Evolutionary conservation across 1,284 basidiomycete species (phyloP).

Genomic region (Sphagnurus paluster): DNA sequence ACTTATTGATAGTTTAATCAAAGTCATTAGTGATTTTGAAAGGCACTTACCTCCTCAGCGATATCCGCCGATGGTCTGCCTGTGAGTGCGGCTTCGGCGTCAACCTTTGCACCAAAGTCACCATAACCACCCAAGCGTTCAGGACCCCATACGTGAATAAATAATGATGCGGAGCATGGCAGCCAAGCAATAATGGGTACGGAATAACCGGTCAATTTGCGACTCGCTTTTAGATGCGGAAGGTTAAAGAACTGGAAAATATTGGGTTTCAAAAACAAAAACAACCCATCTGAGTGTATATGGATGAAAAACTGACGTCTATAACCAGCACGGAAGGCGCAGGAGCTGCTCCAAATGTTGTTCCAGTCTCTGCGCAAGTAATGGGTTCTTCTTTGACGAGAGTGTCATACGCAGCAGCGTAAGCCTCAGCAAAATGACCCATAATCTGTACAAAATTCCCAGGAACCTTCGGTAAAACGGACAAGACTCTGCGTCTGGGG

Average conservation of each 20-base stretch:
- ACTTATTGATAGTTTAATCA: conserved; percentile 2
- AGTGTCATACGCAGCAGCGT: conserved; percentile 14
- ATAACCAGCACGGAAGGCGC: conserved; percentile 16
- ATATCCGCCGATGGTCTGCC: conserved; percentile 15
- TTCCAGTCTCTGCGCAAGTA: conserved; percentile 15
- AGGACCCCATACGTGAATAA: conserved; percentile 21
- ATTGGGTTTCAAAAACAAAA: no score
- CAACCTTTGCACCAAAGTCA: conserved; percentile 19
- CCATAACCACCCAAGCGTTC: conserved; percentile 23
- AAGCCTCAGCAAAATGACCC: conserved; percentile 11
- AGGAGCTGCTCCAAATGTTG: conserved; percentile 10
- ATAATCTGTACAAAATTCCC: conserved; percentile 9
- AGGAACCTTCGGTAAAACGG: conserved; percentile 13
- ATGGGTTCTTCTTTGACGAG: conserved; percentile 12
- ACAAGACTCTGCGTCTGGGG: conserved; percentile 5
- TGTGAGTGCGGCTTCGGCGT: conserved; percentile 20
- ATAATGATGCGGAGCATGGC: conserved; percentile 14
- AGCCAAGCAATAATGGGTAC: conserved; percentile 22
- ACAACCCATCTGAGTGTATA: background rate
- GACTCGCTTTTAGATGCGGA: conserved; percentile 18
- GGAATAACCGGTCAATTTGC: conserved; percentile 16
- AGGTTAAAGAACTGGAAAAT: conserved; percentile 17
- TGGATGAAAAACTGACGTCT: conserved; percentile 9
- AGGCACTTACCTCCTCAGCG: conserved; percentile 18
- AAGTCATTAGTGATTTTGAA: background rate